Evolutionary conservation across 2,329 filamentous ascomycete genomes (phyloP), one percentile per base, ranked within the genome.

Genomic region (Penicillium sp.): DNA sequence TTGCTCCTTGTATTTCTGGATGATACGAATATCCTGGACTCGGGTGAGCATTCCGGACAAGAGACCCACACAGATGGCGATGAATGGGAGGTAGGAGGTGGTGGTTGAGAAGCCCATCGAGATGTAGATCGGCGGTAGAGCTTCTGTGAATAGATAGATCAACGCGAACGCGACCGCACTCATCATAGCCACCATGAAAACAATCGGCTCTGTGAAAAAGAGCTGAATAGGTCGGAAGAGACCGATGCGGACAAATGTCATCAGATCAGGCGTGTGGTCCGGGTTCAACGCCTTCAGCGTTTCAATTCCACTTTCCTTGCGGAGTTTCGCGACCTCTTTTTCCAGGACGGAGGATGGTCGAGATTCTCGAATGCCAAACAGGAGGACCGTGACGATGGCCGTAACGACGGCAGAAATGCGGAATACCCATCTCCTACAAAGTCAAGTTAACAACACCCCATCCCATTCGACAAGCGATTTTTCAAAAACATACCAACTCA

Each of bases 401-500:
- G 70, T 74, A 5, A 71, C 63, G 10, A 74, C 72, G 1, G 75
- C 70, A 3, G 74, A 69, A 23, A 74, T 67, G 40, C 76, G 70
- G 55, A 77, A 80, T 0, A 79, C 63, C 77, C 77, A 79, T 44
- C 69, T 66, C 75, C 75, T 77, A 24, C n/a, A 1, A n/a, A n/a
- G 21, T 5, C 33, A 19, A 26, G 19, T 33, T 13, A 28, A 11
- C 16, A 10, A 1, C 9, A 48, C 19, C 50, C 18, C 39, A 2
- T 18, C 16, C 8, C 10, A n/a, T 37, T 21, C 18, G 9, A 16
- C 19, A 2, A n/a, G 18, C 9, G 16, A 9, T 11, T 42, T 8
- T 8, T 28, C 37, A 23, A 45, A 2, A 6, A 33, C 67, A 59
- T 52, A 72, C 77, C 75, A 79, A 13, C 68, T 67, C 26, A 73